Evolutionary conservation across 192 early-diverging fungal species (phyloP).

Genomic region (Podila verticillata): DNA sequence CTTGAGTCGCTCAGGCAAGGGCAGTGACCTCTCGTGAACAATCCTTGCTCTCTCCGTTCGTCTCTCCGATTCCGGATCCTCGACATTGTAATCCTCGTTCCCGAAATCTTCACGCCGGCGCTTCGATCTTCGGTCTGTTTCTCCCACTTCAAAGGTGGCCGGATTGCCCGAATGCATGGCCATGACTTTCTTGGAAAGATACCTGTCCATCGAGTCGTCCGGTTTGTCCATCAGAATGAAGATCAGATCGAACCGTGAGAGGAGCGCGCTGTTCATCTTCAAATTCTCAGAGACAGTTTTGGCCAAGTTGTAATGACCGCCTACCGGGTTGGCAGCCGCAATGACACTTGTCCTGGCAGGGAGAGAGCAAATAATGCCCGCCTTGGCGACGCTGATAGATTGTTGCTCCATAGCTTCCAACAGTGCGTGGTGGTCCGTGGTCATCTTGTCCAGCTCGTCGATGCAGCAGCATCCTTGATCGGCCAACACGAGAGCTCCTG

Average conservation of each 20-base stretch:
- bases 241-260: conserved; percentile 85
- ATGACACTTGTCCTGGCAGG: conserved; percentile 88
- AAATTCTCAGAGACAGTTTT: conserved; percentile 88
- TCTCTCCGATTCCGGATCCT: background rate
- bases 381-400: conserved; percentile 87
- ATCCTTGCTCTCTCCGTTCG: background rate
- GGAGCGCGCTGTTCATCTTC: conserved; percentile 75
- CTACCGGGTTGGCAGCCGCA: conserved; percentile 88
- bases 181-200: conserved; percentile 85
- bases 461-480: conserved; percentile 92
- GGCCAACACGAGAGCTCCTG: conserved; percentile 83
- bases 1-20: conserved; percentile 49
- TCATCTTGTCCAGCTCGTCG: conserved; percentile 94
- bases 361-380: conserved; percentile 84
- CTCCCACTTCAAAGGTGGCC: background rate
- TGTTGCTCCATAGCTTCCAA: conserved; percentile 93
- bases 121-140: background rate
- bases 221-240: conserved; percentile 87
- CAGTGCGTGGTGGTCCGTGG: conserved; percentile 77
- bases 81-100: background rate
- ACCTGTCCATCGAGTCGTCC: conserved; percentile 80
- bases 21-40: conserved; percentile 18
- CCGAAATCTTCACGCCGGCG: background rate
- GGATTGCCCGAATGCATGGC: conserved; percentile 64
- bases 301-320: conserved; percentile 87